phyloP scores from a whole-genome alignment of 2,329 filamentous ascomycete species.

The Elsinoe arachidis region DNA sequence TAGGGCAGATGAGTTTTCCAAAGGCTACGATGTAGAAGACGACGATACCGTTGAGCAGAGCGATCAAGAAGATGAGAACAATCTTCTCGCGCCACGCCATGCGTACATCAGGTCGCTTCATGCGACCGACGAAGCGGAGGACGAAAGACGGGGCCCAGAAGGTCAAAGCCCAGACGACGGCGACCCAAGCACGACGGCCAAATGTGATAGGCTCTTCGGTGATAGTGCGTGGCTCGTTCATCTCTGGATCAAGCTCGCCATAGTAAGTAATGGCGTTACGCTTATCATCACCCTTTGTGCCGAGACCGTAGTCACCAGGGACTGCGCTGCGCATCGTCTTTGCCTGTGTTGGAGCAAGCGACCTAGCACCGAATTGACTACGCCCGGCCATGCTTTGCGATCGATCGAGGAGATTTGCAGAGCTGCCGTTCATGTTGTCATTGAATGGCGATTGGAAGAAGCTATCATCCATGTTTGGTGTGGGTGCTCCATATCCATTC shows the following conservation, averaged over 20 bases:
- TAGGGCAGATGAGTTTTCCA: slow-evolving; percentile 77
- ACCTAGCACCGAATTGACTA: slow-evolving; percentile 32
- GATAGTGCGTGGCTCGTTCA: slow-evolving; percentile 67
- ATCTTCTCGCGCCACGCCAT: slow-evolving; percentile 97
- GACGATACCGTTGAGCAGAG: slow-evolving; percentile 69
- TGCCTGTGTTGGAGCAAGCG: slow-evolving; percentile 49
- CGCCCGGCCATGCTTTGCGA: slow-evolving; percentile 39
- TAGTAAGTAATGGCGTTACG: slow-evolving; percentile 65
- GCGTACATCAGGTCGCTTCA: slow-evolving; percentile 94
- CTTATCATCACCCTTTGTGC: slow-evolving; percentile 71
- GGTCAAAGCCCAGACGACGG: slow-evolving; percentile 73
- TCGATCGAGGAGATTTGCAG: slow-evolving; percentile 59
- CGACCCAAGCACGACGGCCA: slow-evolving; percentile 69
- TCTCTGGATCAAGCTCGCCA: slow-evolving; percentile 65
- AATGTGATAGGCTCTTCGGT: slow-evolving; percentile 57
- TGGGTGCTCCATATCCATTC: slow-evolving; percentile 60
- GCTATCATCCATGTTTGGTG: slow-evolving; percentile 42
- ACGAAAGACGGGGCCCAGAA: slow-evolving; percentile 90
- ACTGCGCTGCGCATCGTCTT: slow-evolving; percentile 42
- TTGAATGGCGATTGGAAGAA: slow-evolving; percentile 54
- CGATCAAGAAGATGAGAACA: slow-evolving; percentile 70
- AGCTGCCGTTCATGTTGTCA: slow-evolving; percentile 51
- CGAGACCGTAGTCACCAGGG: slow-evolving; percentile 80
- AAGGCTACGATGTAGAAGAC: slow-evolving; percentile 91
- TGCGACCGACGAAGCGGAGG: slow-evolving; percentile 74